Conservation (phyloP, 2,329 filamentous ascomycete species). For the Colletotrichum sansevieriae region DNA sequence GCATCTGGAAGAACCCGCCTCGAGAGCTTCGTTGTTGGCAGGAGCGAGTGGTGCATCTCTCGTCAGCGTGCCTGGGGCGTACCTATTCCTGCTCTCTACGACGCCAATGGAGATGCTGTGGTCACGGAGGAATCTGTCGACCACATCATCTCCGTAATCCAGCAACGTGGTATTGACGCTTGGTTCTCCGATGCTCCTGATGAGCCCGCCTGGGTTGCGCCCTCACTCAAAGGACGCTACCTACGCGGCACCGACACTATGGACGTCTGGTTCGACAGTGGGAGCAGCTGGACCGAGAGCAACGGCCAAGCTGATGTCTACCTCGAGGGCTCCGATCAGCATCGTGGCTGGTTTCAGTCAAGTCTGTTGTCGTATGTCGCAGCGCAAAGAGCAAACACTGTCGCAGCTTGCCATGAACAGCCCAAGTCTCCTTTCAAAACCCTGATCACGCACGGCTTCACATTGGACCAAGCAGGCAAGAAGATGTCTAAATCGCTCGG, state of each 20-base stretch:
- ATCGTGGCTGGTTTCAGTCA: conserved; percentile 98
- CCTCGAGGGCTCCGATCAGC: conserved; percentile 94
- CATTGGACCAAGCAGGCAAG: conserved; percentile 87
- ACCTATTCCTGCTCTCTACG: conserved; percentile 91
- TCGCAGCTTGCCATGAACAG: conserved; percentile 44
- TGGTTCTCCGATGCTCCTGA: conserved; percentile 91
- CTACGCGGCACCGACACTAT: conserved; percentile 91
- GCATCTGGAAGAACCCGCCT: conserved; percentile 79
- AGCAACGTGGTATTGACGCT: conserved; percentile 84
- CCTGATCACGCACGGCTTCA: conserved; percentile 96
- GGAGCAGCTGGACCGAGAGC: conserved; percentile 86
- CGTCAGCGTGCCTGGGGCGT: conserved; percentile 96
- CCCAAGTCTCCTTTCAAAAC: conserved; percentile 80
- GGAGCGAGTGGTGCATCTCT: conserved; percentile 98
- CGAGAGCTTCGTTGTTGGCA: conserved; percentile 86
- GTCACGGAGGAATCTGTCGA: conserved; percentile 83
- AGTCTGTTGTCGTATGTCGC: conserved; percentile 90
- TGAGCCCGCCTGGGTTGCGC: conserved; percentile 82
- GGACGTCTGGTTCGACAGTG: conserved; percentile 99
- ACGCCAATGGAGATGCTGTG: conserved; percentile 78
- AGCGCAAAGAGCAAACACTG: conserved; percentile 59
- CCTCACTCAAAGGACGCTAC: conserved; percentile 72
- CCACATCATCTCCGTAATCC: conserved; percentile 85
- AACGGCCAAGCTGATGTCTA: conserved; percentile 81
- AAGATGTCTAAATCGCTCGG: conserved; percentile 99